Evolutionary conservation across 2,329 filamentous ascomycete species (phyloP).

Genomic region (Sclerotinia spermophila): DNA sequence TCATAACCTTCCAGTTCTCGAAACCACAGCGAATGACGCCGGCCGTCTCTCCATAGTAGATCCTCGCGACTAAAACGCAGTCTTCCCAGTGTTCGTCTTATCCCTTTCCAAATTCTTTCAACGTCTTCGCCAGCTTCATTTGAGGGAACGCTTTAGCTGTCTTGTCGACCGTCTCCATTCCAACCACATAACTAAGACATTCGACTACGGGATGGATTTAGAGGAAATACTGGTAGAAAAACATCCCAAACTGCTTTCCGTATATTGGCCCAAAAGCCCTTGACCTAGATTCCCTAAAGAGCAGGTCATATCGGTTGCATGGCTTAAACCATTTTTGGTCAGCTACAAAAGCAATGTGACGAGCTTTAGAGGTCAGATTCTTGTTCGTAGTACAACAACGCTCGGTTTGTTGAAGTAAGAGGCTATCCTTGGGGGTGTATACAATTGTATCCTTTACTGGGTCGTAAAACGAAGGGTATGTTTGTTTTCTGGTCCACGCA

Average conservation of each 20-base stretch:
- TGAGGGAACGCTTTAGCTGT: background rate
- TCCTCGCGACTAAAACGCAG: too few species aligned
- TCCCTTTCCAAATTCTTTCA: background rate
- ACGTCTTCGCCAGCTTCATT: background rate
- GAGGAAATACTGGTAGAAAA: too few species aligned
- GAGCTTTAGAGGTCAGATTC: background rate
- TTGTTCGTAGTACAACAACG: background rate
- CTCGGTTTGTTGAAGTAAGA: background rate
- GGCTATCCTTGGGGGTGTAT: background rate
- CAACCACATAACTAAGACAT: background rate
- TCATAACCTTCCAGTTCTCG: background rate
- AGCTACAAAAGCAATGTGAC: background rate
- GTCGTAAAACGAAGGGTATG: background rate
- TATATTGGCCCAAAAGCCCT: too few species aligned
- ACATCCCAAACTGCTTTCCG: too few species aligned
- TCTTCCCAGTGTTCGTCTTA: background rate
- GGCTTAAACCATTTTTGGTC: background rate
- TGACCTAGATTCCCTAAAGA: too few species aligned
- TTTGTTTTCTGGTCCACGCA: accelerated
- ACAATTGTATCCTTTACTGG: background rate
- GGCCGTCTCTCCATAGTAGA: background rate
- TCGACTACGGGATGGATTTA: background rate
- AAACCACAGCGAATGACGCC: background rate
- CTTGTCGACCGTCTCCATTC: background rate
- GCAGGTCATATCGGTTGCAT: too few species aligned